These are phyloP conservation scores for Paxillus involutus DNA, from an alignment of 768 basidiomycete genomes.

Conservation along the genomic window DNA sequence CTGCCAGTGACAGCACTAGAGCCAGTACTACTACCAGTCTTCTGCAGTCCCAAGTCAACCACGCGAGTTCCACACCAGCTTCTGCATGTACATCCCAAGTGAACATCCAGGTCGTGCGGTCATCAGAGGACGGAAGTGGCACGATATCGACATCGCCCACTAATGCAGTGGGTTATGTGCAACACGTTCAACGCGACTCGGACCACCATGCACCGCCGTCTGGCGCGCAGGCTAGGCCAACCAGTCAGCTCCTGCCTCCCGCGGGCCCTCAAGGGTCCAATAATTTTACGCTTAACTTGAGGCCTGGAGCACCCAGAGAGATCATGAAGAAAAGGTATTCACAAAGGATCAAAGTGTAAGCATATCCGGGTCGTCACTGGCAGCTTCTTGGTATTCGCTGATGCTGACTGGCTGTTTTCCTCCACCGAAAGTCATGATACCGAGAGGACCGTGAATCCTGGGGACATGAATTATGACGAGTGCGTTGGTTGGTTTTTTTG, in stretches of 20 bases:
- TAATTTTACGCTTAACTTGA: neutral
- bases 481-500: neutral
- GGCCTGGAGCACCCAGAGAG: neutral
- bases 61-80: neutral
- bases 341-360: neutral
- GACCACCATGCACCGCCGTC: neutral
- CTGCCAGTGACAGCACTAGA: neutral
- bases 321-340: neutral
- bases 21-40: neutral
- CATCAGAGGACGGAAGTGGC: neutral
- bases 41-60: neutral
- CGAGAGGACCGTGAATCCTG: neutral
- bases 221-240: neutral
- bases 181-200: neutral
- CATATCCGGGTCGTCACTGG: neutral
- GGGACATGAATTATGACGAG: constrained; percentile 1
- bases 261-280: neutral
- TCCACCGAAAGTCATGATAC: neutral
- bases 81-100: neutral
- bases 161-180: neutral
- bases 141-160: neutral
- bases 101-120: neutral
- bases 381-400: neutral
- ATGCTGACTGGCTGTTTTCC: too few relatives aligned
- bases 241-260: neutral